phyloP scores from a whole-genome alignment of 2,329 filamentous ascomycete genomes.

The Phoma herbarum region DNA sequence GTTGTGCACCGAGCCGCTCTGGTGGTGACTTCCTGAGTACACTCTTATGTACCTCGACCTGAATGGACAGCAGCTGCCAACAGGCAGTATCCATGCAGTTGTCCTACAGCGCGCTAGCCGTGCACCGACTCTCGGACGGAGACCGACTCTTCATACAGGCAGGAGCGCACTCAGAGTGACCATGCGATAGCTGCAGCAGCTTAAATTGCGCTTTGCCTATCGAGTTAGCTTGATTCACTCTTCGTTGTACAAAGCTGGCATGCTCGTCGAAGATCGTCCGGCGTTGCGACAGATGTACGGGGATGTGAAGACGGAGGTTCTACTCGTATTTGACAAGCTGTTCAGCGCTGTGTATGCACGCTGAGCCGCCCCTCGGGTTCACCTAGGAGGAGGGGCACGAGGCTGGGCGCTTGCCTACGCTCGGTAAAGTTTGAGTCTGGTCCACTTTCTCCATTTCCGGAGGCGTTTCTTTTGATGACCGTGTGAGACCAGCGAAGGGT shows the following conservation, averaged over 20 bases:
- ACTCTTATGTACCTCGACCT: slow-evolving; percentile 9
- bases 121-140: slow-evolving; percentile 10
- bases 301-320: slow-evolving; percentile 9
- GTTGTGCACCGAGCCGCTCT: background rate
- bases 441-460: slow-evolving; percentile 2
- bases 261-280: slow-evolving; percentile 9
- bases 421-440: slow-evolving; percentile 5
- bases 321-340: slow-evolving; percentile 11
- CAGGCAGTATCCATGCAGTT: slow-evolving; percentile 3
- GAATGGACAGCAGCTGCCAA: slow-evolving; percentile 1
- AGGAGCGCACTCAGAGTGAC: slow-evolving; percentile 4
- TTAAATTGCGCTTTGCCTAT: slow-evolving; percentile 7
- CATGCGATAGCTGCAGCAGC: slow-evolving; percentile 13
- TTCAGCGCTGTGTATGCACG: slow-evolving; percentile 13
- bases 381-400: slow-evolving; percentile 13
- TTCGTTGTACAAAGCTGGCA: slow-evolving; percentile 15
- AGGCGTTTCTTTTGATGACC: background rate
- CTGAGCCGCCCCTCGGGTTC: slow-evolving; percentile 12
- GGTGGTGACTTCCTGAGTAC: slow-evolving; percentile 12
- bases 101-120: slow-evolving; percentile 10
- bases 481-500: slow-evolving; percentile 1
- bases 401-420: slow-evolving; percentile 4
- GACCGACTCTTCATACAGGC: slow-evolving; percentile 1
- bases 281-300: background rate
- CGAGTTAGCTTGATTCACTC: slow-evolving; percentile 3